phyloP scores from a whole-genome alignment of 129 eudicot species.

The Kitagawia praeruptora region DNA sequence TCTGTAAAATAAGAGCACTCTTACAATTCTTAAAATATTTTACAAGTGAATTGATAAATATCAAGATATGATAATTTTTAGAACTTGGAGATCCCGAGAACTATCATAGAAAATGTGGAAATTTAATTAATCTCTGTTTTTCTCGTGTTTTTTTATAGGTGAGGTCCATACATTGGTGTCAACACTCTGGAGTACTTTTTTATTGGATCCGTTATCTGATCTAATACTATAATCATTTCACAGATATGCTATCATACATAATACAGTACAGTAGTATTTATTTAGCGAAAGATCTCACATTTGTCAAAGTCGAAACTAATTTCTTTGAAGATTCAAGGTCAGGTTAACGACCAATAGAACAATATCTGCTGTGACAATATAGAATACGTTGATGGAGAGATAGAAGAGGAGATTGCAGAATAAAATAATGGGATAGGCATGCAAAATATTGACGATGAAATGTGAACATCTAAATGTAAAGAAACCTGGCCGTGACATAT shows the following conservation, averaged over 20 bases:
- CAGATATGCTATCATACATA: not conserved
- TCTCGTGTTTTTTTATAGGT: not conserved
- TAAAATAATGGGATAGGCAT: no score
- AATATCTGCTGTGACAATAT: not conserved
- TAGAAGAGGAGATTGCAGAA: no score
- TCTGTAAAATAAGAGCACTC: no score
- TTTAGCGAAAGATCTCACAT: not conserved
- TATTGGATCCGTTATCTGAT: not conserved
- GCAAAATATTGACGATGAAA: no score
- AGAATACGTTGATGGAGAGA: no score
- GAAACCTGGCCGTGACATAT: no score
- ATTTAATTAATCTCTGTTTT: not conserved
- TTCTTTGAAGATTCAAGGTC: not conserved
- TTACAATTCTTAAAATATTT: no score
- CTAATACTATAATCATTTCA: not conserved
- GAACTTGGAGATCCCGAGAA: no score
- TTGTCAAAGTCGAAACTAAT: not conserved
- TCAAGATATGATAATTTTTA: no score
- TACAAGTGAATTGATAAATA: no score
- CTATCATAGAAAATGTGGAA: no score
- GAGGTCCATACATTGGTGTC: not conserved
- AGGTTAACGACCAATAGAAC: not conserved
- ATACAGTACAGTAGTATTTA: not conserved
- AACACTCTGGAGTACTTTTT: not conserved
- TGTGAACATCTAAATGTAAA: no score